Base-by-base conservation (phyloP, 139 green algal genomes). In the Chlorella ohadii region DNA sequence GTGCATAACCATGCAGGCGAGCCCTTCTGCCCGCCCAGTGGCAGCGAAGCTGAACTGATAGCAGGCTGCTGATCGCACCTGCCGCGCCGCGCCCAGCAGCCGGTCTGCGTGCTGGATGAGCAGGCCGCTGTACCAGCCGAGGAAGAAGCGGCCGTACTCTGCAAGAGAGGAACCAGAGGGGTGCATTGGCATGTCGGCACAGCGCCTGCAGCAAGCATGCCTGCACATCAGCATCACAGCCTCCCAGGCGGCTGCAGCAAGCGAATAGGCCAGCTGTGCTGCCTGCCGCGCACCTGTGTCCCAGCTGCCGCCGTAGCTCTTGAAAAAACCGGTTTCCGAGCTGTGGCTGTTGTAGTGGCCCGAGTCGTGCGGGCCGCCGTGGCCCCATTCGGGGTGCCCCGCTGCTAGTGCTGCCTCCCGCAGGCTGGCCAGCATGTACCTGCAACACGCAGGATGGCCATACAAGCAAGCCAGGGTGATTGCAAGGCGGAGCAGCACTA, bases 301-400 rank as follows among this genome's bases (percentile, higher is more conserved):
- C 93, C 94, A 99, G 85, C 86, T 96, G 79, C 97, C 96, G 63
- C 82, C 82, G 33, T 96, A 83, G 74, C 85, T 93, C 16, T 91
- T 84, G 86, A 99, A 99, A 87, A 99, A 99, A 27, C 93, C 95
- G 15, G 96, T 98, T 41, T 99, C 94, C 84, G 92, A 93, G 59
- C 91, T 92, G 51, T 85, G 88, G 76, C 92, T 92, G 89, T 98
- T 99, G 93, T 99, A 99, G 70, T 93, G 85, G 47, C 97, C 96
- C 1, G 94, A 92, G 84, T 99, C 96, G 79, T 99, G 96, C 16
- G 97, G 97, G 20, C 95, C 96, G 64, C 89, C 91, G 16, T 91
- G 82, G 22, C 95, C 96, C 96, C 97, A 99, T 73, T 98, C 95
- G 1, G 95, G 93, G 33, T 93, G 92, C 19, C 96, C 96, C 1